Base-by-base conservation (phyloP, 2,329 filamentous ascomycete genomes). In the Alternaria ethzedia region DNA sequence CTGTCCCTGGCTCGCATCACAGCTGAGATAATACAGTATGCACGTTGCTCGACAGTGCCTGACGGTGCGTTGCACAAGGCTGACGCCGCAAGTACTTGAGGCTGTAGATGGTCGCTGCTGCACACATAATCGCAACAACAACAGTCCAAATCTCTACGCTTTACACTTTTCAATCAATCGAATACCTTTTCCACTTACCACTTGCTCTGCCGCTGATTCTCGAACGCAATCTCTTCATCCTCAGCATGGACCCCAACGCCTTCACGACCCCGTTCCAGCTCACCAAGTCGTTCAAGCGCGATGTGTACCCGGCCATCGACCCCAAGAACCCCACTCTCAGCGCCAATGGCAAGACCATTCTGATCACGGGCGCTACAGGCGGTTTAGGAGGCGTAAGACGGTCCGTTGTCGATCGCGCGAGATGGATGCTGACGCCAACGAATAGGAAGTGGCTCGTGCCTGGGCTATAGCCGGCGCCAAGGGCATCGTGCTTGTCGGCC, bases 391-490 rank as follows among this genome's bases (percentile, higher is more conserved):
- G 46, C 25, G 46, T 49, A 49, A 49, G n/a, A 49, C 6, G 9
- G 12, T 28, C 36, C 2, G 36, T 41, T 2, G 36, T 41, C 36
- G 36, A 41, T 41, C 36, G 36, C n/a, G 36, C n/a, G 36, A 17
- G 36, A 17, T 41, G n/a, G 36, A 41, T 41, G 36, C 36, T 41
- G 36, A 41, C 36, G n/a, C 36, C 36, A 41, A 41, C 36, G 36
- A 41, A 41, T 59, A 65, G 28, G 74, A 59, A 17, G 67, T 73
- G 32, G 73, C 71, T 7, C 56, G 64, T 41, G 65, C 72, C 10
- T 75, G 71, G 69, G 70, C 73, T 21, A 63, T 59, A n/a, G 72
- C 72, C 2, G 71, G 68, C 15, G 74, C 72, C 9, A 64, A 66
- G 47, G 68, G 63, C 17, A 70, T 76, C 28, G 67, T 74, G 15